A percentile compares a stretch with the other conserved stretches of the same genome.
phyloP scores from a whole-genome alignment of 192 early-diverging fungal genomes.

The Backusella westeae region DNA sequence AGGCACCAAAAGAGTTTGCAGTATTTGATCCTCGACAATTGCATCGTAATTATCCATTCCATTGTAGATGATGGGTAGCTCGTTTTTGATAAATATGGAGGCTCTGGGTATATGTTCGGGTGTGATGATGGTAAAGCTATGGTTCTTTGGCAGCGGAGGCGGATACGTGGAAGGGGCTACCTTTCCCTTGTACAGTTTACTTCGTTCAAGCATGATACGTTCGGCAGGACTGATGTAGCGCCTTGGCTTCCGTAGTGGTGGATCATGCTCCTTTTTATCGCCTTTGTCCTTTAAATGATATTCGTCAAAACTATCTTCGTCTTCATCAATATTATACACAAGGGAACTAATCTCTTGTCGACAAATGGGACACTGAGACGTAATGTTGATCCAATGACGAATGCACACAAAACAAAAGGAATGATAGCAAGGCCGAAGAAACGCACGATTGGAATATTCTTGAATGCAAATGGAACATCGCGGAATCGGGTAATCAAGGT shows the following conservation, averaged over 20 bases:
- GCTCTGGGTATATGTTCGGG: conserved; percentile 23
- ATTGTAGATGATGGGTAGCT: neutral
- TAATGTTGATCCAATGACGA: conserved; percentile 23
- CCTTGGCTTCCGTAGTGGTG: neutral
- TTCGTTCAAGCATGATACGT: conserved; percentile 1
- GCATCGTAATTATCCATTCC: conserved; percentile 16
- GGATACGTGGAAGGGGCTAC: neutral
- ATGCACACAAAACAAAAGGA: conserved; percentile 32
- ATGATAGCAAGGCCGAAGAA: conserved; percentile 30
- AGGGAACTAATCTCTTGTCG: conserved; percentile 11
- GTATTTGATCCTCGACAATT: conserved; percentile 11
- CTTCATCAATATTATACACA: conserved; percentile 25
- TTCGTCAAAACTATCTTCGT: conserved; percentile 19
- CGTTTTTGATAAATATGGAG: neutral
- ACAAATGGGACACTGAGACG: conserved; percentile 28
- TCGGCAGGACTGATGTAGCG: neutral
- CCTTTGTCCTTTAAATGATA: conserved; percentile 11
- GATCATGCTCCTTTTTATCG: conserved; percentile 5
- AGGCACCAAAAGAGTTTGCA: conserved; percentile 13
- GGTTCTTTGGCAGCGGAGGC: neutral
- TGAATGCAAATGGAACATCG: conserved; percentile 33
- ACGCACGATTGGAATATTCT: conserved; percentile 14
- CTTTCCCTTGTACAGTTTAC: conserved; percentile 7
- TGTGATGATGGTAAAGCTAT: conserved; percentile 1
- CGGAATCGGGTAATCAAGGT: neutral